Evolutionary conservation across 306 rosid genomes (phyloP), one percentile per base, ranked within the genome.

Genomic region (Amphicarpaea edgeworthii): DNA sequence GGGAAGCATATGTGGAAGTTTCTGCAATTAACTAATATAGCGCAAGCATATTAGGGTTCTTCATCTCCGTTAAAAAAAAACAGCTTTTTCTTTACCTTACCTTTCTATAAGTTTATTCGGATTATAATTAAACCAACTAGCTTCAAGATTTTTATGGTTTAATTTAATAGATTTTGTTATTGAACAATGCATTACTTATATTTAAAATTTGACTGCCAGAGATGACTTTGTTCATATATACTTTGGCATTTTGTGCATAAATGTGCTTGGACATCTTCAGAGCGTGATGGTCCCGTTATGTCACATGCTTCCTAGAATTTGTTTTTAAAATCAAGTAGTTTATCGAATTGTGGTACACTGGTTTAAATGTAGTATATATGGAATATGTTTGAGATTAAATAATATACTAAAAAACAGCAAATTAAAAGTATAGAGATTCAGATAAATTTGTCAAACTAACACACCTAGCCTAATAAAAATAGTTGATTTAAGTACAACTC

Each of bases 1-100:
- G 26, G 69, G 81, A 65, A 69, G 74, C 75, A 20, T 6, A 57
- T 64, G 78, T 78, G 70, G 49, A 28, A 64, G 68, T 72, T 67
- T 65, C 85, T 61, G 53, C 54, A 57, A 59, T 76, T 78, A 58
- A 70, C 66, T 74, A 67, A 78, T 66, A 21, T 66, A 21, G 77
- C 63, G 34, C 70, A 78, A 68, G 77, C 81, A 61, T 63, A 53
- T 53, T 79, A 83, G 81, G 64, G 65, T 51, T 68, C 60, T 77
- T 58, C 37, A 62, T 42, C 76, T 72, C 11, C 14, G 41, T 73
- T 58, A 40, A 38, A 47, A 37, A n/a, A n/a, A n/a, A n/a, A n/a
- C 11, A 4, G 34, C 12, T 34, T 60, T 54, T 68, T 19, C 0
- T 26, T 46, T 5, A 4, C 46, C 59, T 26, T 26, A 16, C 46